These are phyloP conservation scores for Macrocybe gigantea DNA, from an alignment of 768 basidiomycete species.

Conservation along the genomic window DNA sequence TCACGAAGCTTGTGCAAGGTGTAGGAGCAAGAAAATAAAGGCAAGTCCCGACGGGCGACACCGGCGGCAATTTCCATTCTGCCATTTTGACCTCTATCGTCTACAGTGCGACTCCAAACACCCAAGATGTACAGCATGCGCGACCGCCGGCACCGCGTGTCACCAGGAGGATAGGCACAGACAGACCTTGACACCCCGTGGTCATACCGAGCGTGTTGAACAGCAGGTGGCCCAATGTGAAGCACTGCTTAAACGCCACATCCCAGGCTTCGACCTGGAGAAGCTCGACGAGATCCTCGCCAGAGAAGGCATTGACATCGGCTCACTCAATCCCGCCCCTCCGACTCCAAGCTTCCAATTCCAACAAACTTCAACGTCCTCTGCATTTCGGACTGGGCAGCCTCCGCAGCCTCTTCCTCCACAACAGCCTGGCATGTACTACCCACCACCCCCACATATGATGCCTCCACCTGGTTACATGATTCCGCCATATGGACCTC, in stretches of 20 bases:
- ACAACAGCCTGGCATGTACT: slow-evolving; percentile 29
- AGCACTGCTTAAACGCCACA: slow-evolving; percentile 68
- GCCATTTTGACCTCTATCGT: slow-evolving; percentile 19
- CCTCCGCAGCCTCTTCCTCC: slow-evolving; percentile 30
- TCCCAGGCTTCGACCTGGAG: slow-evolving; percentile 61
- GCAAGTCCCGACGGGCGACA: slow-evolving; percentile 63
- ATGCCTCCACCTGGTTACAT: slow-evolving; percentile 35
- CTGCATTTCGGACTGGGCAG: slow-evolving; percentile 26
- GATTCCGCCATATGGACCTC: slow-evolving; percentile 27
- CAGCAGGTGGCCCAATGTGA: slow-evolving; percentile 74
- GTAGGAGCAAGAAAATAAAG: slow-evolving; percentile 97
- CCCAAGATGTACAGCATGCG: slow-evolving; percentile 81
- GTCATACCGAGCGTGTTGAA: slow-evolving; percentile 80
- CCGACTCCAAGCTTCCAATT: slow-evolving; percentile 26
- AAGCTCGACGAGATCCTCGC: slow-evolving; percentile 59
- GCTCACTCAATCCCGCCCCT: slow-evolving; percentile 17
- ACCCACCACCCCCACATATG: slow-evolving; percentile 40
- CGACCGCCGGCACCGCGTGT: slow-evolving; percentile 72
- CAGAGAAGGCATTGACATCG: slow-evolving; percentile 61
- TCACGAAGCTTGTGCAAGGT: slow-evolving; percentile 89
- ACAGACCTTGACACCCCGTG: slow-evolving; percentile 80
- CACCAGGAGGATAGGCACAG: slow-evolving; percentile 87
- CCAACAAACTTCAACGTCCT: slow-evolving; percentile 19
- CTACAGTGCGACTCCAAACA: slow-evolving; percentile 86
- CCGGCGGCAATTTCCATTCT: slow-evolving; percentile 82